Conservation (phyloP, 176 grass and related monocot species). For the Phoenix roebelenii region DNA sequence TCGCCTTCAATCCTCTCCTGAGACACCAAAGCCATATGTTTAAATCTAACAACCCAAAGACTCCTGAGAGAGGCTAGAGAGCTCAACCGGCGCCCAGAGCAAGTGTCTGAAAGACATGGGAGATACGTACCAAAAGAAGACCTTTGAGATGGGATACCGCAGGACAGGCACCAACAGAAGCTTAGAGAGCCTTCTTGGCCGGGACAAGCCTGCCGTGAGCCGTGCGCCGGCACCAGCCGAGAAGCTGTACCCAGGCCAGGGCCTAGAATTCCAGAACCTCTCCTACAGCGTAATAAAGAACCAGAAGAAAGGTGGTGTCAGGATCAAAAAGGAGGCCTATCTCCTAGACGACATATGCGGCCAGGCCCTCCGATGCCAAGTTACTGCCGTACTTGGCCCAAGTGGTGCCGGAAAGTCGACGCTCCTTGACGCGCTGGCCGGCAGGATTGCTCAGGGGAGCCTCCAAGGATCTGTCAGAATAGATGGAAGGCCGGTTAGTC, state of each 20-base stretch:
- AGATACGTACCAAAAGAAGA: no score
- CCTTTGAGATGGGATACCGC: slow-evolving; percentile 3
- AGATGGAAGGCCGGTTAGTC: slow-evolving; percentile 41
- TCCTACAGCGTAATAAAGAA: slow-evolving; percentile 63
- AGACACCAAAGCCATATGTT: slow-evolving; percentile 27
- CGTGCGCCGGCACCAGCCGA: not conserved
- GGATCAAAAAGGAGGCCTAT: slow-evolving; percentile 48
- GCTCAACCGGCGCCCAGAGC: slow-evolving; percentile 10
- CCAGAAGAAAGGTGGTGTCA: slow-evolving; percentile 52
- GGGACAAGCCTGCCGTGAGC: not conserved
- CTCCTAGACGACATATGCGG: slow-evolving; percentile 64
- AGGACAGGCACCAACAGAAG: slow-evolving; percentile 17
- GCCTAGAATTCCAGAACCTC: slow-evolving; percentile 58
- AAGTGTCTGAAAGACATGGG: not conserved
- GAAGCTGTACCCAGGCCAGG: slow-evolving; percentile 40
- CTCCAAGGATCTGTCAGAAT: slow-evolving; percentile 51
- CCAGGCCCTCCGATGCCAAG: slow-evolving; percentile 39
- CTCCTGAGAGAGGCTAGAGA: not conserved
- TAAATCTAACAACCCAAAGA: not conserved
- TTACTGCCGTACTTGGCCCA: slow-evolving; percentile 53
- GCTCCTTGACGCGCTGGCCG: slow-evolving; percentile 60
- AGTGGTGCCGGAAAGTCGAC: slow-evolving; percentile 70
- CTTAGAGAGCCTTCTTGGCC: slow-evolving; percentile 48
- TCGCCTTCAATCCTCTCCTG: slow-evolving; percentile 13
- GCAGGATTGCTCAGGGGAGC: slow-evolving; percentile 49